A percentile compares a stretch with the other conserved stretches of the same genome.
Conservation (phyloP, 116 monocot species). For the Posidonia oceanica region DNA sequence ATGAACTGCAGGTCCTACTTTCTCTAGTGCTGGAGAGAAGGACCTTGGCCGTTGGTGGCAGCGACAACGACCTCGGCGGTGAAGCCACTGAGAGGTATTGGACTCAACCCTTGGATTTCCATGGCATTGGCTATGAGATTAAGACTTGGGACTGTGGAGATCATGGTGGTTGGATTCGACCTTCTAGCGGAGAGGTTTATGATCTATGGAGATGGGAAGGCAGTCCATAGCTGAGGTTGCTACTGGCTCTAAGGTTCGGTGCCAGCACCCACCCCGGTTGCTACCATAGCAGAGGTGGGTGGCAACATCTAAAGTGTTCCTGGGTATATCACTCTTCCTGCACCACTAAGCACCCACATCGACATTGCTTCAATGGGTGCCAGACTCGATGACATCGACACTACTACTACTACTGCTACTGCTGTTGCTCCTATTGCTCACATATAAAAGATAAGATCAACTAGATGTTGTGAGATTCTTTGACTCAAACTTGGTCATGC, state of each 20-base stretch:
- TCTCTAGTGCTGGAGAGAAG: background rate
- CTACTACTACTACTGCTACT: background rate
- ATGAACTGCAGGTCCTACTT: slow-evolving; percentile 19
- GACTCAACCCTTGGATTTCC: background rate
- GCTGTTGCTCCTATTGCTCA: slow-evolving; percentile 7
- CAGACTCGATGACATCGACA: slow-evolving; percentile 31
- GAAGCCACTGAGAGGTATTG: slow-evolving; percentile 2
- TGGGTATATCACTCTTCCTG: slow-evolving; percentile 20
- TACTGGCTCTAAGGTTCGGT: slow-evolving; percentile 13
- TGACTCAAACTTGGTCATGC: no score
- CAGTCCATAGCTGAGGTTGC: slow-evolving; percentile 9
- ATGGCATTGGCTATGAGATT: background rate
- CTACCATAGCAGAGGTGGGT: slow-evolving; percentile 2
- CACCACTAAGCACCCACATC: slow-evolving; percentile 35
- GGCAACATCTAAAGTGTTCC: slow-evolving; percentile 32
- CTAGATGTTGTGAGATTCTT: no score
- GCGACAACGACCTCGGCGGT: slow-evolving; percentile 2
- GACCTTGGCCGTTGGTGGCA: background rate
- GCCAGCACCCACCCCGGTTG: background rate
- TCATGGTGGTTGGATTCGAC: slow-evolving; percentile 10
- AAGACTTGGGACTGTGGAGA: slow-evolving; percentile 7
- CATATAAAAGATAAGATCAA: no score
- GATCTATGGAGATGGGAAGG: slow-evolving; percentile 25
- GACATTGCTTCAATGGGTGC: slow-evolving; percentile 31
- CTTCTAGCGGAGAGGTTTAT: slow-evolving; percentile 13